These are phyloP conservation scores for Gamsiella multidivaricata DNA, from an alignment of 192 early-diverging fungal genomes.

Conservation along the genomic window DNA sequence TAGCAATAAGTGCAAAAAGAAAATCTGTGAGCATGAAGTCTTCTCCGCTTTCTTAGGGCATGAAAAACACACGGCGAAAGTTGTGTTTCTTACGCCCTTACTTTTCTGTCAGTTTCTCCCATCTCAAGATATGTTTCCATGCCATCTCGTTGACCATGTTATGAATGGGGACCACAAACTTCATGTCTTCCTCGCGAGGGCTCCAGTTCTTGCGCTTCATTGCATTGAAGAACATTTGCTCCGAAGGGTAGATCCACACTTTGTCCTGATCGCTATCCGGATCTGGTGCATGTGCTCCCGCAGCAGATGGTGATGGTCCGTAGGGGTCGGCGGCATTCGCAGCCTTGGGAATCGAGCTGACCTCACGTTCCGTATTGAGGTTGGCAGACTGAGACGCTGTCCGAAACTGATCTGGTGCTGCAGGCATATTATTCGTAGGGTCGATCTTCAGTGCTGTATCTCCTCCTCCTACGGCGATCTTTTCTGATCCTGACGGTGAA, in stretches of 20 bases:
- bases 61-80: too few species aligned
- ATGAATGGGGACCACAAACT: constrained; percentile 91
- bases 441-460: constrained; percentile 53
- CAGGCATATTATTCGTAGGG: constrained; percentile 74
- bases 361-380: constrained; percentile 73
- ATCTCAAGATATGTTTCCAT: constrained; percentile 88
- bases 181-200: constrained; percentile 85
- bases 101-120: constrained; percentile 75
- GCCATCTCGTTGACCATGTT: constrained; percentile 94
- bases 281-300: constrained; percentile 21
- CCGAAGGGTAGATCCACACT: constrained; percentile 90
- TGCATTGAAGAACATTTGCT: constrained; percentile 97
- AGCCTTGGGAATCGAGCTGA: constrained; percentile 82
- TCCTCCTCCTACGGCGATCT: not conserved
- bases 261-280: constrained; percentile 46
- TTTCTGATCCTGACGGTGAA: not conserved
- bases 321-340: constrained; percentile 57
- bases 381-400: constrained; percentile 51
- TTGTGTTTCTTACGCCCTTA: too few species aligned
- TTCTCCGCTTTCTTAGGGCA: too few species aligned
- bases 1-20: not conserved
- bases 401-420: constrained; percentile 60
- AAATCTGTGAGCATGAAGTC: too few species aligned
- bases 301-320: constrained; percentile 28
- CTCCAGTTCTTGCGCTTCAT: constrained; percentile 94